Evolutionary conservation across 1,284 basidiomycete species (phyloP), one percentile per base, ranked within the genome.

Genomic region (Austroboletus novae-zelandiae): DNA sequence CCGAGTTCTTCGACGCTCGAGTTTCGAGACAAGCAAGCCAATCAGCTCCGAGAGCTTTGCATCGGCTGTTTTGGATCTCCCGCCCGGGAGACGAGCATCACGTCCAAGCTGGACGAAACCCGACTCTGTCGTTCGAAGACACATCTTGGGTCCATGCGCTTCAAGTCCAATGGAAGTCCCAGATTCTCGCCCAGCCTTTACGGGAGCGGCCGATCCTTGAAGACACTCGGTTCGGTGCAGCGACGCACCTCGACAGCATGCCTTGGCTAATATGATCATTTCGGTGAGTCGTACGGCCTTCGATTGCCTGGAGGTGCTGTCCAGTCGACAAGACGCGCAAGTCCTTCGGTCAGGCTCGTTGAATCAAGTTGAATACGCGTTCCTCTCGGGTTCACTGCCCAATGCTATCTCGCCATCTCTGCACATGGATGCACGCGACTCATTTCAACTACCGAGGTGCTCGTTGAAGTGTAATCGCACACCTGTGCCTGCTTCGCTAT

Each of bases 51-150:
- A 6, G 64, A 55, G 2, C 23, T 70, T 23, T 39, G 60, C 40
- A 54, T 66, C 9, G 67, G 64, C 10, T 69, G 54, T 41, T 54
- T 66, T 17, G 64, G 64, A 27, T 69, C 68, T 10, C 67, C 64
- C 29, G 10, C 48, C 14, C 69, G 67, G 66, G 64, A 66, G 50
- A 65, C 59, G 4, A 44, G 25, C 11, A 40, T 57, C 36, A 47
- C 47, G 9, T 53, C 61, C 11, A 54, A 46, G n/a, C 35, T 62
- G 40, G 44, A 52, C 43, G 30, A 35, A 3, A 23, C 20, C 1
- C 20, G 20, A 23, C 20, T 23, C 2, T 23, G 20, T 5, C 5
- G 20, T 23, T 5, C 20, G 20, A 23, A 23, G 20, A 23, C 20
- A 23, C 20, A 23, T 5, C 20, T 5, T 23, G 20, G 20, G 20